These are phyloP conservation scores for Plasmodium fragile DNA, from an alignment of 169 alveolate species.

Conservation along the genomic window DNA sequence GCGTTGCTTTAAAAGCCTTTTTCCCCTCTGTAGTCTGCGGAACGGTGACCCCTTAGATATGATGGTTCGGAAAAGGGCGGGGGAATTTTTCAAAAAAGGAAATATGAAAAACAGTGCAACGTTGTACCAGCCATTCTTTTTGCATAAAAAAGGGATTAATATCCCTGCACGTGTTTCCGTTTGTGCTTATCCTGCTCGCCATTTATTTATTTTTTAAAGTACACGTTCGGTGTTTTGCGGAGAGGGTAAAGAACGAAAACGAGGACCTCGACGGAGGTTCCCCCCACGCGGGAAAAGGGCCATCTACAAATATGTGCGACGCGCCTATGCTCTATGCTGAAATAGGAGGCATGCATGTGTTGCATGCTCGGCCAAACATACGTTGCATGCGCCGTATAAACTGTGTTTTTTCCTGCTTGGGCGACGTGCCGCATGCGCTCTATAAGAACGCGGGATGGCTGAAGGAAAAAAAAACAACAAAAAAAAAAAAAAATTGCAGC, in stretches of 20 bases:
- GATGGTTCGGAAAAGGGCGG: background rate
- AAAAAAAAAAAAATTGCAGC: background rate
- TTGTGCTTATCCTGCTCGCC: background rate
- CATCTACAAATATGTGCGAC: background rate
- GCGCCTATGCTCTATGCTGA: background rate
- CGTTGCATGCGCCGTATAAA: background rate
- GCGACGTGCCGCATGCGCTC: background rate
- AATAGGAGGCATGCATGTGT: background rate
- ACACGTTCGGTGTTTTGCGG: background rate
- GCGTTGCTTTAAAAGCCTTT: background rate
- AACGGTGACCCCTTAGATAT: background rate
- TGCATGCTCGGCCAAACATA: background rate
- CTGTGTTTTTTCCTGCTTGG: background rate
- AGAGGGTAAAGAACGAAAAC: background rate
- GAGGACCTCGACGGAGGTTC: background rate
- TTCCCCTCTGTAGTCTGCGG: background rate
- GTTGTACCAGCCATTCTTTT: background rate
- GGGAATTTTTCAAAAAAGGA: background rate
- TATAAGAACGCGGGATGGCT: background rate
- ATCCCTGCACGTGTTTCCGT: background rate
- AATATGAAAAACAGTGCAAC: background rate
- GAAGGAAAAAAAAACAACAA: background rate
- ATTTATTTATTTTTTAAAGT: background rate
- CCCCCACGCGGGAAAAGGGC: background rate
- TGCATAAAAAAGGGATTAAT: background rate